Evolutionary conservation across 495 filamentous ascomycete genomes (phyloP).

Genomic region (Tuber borchii): DNA sequence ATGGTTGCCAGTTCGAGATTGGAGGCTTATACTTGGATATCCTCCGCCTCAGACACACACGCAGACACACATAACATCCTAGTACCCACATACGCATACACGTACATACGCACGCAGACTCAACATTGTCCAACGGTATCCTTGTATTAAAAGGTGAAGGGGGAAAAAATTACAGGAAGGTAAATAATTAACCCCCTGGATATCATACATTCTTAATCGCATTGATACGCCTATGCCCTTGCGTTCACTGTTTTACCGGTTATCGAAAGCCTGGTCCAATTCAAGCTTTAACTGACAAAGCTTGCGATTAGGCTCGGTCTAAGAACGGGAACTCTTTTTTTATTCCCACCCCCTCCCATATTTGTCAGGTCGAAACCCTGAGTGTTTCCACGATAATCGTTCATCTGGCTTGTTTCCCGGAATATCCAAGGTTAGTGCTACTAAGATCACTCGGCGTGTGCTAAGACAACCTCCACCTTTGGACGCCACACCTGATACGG

Average conservation of each 20-base stretch:
- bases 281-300: neutral
- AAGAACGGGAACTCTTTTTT: neutral
- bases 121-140: neutral
- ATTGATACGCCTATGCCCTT: slow-evolving; percentile 27
- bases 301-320: neutral
- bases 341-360: slow-evolving; percentile 5
- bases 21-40: slow-evolving; percentile 40
- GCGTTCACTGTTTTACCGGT: slow-evolving; percentile 14
- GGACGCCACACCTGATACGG: slow-evolving; percentile 27
- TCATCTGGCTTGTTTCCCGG: slow-evolving; percentile 30
- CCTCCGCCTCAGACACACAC: slow-evolving; percentile 37
- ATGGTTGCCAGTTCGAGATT: slow-evolving; percentile 32
- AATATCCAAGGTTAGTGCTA: slow-evolving; percentile 16
- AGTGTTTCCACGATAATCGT: slow-evolving; percentile 31
- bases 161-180: slow-evolving; percentile 22
- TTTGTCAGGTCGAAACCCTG: slow-evolving; percentile 23
- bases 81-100: neutral
- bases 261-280: neutral
- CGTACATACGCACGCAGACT: slow-evolving; percentile 1
- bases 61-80: slow-evolving; percentile 18
- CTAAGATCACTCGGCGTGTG: slow-evolving; percentile 30
- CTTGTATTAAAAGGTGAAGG: neutral
- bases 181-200: slow-evolving; percentile 36
- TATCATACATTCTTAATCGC: slow-evolving; percentile 30
- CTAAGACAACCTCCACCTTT: slow-evolving; percentile 31